phyloP scores from a whole-genome alignment of 140 eudicot species.

The Anethum foeniculum region DNA sequence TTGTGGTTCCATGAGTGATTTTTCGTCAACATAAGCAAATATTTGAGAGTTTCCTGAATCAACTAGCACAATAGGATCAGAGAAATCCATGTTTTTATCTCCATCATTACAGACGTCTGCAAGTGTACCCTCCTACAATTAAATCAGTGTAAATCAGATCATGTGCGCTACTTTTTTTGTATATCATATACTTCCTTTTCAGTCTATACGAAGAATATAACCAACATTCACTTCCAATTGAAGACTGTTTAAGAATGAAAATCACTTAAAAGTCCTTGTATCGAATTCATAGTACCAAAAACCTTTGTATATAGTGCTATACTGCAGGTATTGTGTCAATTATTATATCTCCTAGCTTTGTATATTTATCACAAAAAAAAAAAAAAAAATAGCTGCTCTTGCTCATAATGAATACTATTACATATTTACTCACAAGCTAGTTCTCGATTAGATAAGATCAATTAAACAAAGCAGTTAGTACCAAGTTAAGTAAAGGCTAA shows the following conservation, averaged over 20 bases:
- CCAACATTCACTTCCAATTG: not conserved
- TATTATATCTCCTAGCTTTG: not conserved
- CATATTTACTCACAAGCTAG: not conserved
- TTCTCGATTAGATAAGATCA: not conserved
- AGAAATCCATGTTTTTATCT: conserved; percentile 23
- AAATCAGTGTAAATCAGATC: conserved; percentile 9
- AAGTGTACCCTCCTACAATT: conserved; percentile 41
- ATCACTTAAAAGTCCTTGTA: not conserved
- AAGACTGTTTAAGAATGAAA: not conserved
- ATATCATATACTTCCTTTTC: not conserved
- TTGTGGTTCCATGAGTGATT: conserved; percentile 30
- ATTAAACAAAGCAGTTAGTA: not conserved
- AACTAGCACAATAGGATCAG: conserved; percentile 41
- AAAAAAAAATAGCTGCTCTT: not conserved
- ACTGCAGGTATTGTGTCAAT: not conserved
- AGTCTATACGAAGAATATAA: not conserved
- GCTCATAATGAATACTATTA: not conserved
- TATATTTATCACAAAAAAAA: not conserved
- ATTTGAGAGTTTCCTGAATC: conserved; percentile 38
- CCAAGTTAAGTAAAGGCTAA: not conserved
- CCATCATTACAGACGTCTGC: conserved; percentile 25
- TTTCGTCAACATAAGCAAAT: conserved; percentile 46
- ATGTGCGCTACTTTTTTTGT: not conserved
- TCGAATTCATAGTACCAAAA: not conserved
- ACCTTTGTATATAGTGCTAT: no score